phyloP scores from a whole-genome alignment of 805 yeast genomes.

The Candida mattraensis region DNA sequence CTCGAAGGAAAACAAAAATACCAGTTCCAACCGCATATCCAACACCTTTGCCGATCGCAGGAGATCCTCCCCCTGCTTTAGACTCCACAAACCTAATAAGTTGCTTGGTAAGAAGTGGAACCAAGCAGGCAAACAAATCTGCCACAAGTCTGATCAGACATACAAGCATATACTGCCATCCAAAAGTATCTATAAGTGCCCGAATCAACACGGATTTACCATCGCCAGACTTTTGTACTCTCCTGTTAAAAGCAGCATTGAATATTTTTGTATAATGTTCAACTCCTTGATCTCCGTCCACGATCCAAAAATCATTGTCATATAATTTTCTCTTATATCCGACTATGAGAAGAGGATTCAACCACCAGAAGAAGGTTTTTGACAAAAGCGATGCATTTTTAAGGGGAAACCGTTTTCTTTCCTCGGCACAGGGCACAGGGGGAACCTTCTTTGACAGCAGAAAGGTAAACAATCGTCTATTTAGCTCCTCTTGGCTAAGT shows the following conservation, averaged over 20 bases:
- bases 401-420: conserved; percentile 50
- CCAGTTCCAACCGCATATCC: conserved; percentile 75
- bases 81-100: conserved; percentile 60
- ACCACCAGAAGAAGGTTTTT: conserved; percentile 63
- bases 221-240: conserved; percentile 25
- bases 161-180: conserved; percentile 41
- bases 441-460: conserved; percentile 49
- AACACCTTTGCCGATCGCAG: conserved; percentile 44
- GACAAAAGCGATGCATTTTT: conserved; percentile 38
- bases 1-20: conserved; percentile 48
- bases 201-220: conserved; percentile 30
- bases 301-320: conserved; percentile 55
- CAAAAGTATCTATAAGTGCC: conserved; percentile 46
- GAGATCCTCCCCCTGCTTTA: conserved; percentile 41
- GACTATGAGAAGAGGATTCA: conserved; percentile 54
- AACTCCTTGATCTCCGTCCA: conserved; percentile 42
- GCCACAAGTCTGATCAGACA: conserved; percentile 41
- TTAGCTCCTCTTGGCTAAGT: background rate
- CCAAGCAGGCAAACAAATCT: conserved; percentile 48
- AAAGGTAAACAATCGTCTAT: conserved; percentile 50
- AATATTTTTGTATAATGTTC: conserved; percentile 40
- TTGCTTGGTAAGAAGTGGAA: conserved; percentile 64
- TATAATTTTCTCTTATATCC: conserved; percentile 72
- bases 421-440: conserved; percentile 49
- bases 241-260: conserved; percentile 30